Percentiles rank a stretch among this genome's conserved stretches.
These are phyloP conservation scores for Claviceps arundinis DNA, from an alignment of 2,329 filamentous ascomycete species.

Conservation along the genomic window DNA sequence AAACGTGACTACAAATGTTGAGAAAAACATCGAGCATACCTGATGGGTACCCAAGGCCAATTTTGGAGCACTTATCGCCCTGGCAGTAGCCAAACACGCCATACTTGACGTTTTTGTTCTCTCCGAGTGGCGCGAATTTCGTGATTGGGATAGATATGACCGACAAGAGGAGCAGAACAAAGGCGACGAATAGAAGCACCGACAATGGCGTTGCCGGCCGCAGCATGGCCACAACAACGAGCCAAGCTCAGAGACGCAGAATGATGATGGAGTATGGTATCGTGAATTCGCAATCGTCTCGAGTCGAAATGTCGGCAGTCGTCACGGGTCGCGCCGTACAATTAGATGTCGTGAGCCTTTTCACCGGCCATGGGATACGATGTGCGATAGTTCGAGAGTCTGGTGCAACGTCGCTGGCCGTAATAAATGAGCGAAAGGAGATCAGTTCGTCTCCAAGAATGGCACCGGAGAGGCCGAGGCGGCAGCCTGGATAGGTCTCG, in stretches of 20 bases:
- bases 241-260: constrained; percentile 10
- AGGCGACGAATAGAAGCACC: constrained; percentile 71
- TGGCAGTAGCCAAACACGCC: constrained; percentile 88
- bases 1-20: background rate
- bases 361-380: constrained; percentile 1
- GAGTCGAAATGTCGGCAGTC: background rate
- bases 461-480: background rate
- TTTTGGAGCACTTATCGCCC: constrained; percentile 49
- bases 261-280: background rate
- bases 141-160: constrained; percentile 88
- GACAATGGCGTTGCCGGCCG: constrained; percentile 87
- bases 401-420: background rate
- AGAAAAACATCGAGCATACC: constrained; percentile 42
- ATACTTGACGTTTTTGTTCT: constrained; percentile 64
- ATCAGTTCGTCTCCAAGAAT: background rate
- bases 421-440: background rate
- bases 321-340: constrained; percentile 1
- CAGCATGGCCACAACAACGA: constrained; percentile 48
- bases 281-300: background rate
- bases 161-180: constrained; percentile 71
- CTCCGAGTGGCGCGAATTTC: constrained; percentile 69
- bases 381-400: background rate
- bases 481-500: background rate
- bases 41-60: constrained; percentile 56
- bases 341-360: background rate